Evolutionary conservation across 768 basidiomycete species (phyloP), one percentile per base, ranked within the genome.

Genomic region (Tricholoma matsutake): DNA sequence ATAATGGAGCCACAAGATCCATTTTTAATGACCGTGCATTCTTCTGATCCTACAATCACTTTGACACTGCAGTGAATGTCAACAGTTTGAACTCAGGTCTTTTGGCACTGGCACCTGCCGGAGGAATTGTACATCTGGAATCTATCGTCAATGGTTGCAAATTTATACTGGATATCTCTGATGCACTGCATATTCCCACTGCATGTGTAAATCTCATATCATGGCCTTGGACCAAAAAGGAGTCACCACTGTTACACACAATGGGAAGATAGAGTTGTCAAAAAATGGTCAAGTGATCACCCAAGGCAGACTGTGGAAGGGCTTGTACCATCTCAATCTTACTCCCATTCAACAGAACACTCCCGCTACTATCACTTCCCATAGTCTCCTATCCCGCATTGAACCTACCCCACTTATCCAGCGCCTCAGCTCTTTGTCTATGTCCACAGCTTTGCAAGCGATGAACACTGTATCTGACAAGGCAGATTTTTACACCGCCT

Each of bases 251-350:
- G 22, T 49, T 49, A 49, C 47, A 28, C 47, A 49, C 25, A 28
- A 49, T 49, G 47, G 47, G 47, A 49, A 49, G 25, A 49, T 49
- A 49, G 47, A 49, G 16, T 49, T 49, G 47, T 49, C 47, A 49
- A 49, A 49, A 49, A 49, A 49, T 28, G 22, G 47, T 49, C 47
- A 49, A 49, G 47, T 49, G 6, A 49, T 49, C 10, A 8, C 47
- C 47, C 47, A 49, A 49, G 47, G 47, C 22, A 49, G 13, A 22
- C 13, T 49, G 25, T 49, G 47, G 47, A 49, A 49, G 6, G 47
- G 47, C 25, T 49, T 49, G 47, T 49, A 49, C 22, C 22, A 6
- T 3, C 47, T 49, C 25, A 28, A 49, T 11, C 47, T 49, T 28
- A 49, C 22, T 49, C 9, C 47, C 25, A 14, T 49, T 28, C 47